phyloP scores from a whole-genome alignment of 345 rosid species.

The Alliaria petiolata region DNA sequence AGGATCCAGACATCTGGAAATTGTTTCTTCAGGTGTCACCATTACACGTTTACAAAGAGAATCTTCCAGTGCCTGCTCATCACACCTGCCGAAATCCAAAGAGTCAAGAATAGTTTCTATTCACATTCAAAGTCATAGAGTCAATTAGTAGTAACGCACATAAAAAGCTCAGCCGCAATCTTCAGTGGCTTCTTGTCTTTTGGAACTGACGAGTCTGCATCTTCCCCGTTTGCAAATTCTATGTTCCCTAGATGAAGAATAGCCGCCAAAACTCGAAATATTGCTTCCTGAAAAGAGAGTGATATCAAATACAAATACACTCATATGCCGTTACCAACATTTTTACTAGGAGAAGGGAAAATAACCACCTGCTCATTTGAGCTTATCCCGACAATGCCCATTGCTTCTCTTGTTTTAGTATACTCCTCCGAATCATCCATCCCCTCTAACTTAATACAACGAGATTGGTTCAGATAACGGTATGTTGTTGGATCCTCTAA shows the following conservation, averaged over 20 bases:
- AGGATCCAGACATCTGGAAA: constrained; percentile 92
- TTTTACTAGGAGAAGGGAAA: constrained; percentile 2
- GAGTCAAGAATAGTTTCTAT: constrained; percentile 5
- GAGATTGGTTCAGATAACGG: constrained; percentile 86
- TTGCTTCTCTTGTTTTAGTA: constrained; percentile 73
- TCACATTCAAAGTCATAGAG: constrained; percentile 1
- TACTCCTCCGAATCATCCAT: constrained; percentile 81
- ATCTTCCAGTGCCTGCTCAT: constrained; percentile 80
- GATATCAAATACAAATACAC: constrained; percentile 11
- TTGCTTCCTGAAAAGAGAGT: constrained; percentile 59
- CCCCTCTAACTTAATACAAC: constrained; percentile 75
- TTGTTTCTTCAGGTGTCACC: constrained; percentile 97
- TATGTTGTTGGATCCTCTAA: constrained; percentile 67
- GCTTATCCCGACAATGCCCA: constrained; percentile 89
- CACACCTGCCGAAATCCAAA: constrained; percentile 59
- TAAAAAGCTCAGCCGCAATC: constrained; percentile 86
- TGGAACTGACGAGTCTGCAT: constrained; percentile 79
- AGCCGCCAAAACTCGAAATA: constrained; percentile 90
- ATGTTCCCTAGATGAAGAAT: constrained; percentile 95
- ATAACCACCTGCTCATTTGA: constrained; percentile 71
- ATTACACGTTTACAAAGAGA: constrained; percentile 92
- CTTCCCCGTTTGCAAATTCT: constrained; percentile 88
- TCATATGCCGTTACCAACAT: background rate
- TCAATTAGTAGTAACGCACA: constrained; percentile 39
- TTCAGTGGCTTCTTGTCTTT: constrained; percentile 82